These are phyloP conservation scores for Cercophora samala DNA, from an alignment of 495 filamentous ascomycete species.

Conservation along the genomic window DNA sequence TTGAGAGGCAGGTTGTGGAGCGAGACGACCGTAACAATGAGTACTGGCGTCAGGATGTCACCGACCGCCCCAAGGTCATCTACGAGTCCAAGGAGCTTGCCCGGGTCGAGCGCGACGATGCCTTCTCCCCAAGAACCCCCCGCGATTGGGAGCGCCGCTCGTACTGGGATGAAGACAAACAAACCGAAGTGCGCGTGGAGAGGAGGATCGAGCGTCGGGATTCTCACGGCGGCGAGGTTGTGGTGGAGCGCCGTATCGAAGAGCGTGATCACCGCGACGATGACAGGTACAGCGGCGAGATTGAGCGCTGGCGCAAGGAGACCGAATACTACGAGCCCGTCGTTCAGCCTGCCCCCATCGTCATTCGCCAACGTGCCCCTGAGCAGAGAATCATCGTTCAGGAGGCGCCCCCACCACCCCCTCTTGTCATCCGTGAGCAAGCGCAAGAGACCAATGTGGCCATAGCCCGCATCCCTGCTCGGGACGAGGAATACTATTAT, in stretches of 20 bases:
- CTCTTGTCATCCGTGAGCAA: slow-evolving; percentile 63
- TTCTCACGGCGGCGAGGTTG: slow-evolving; percentile 38
- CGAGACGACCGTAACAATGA: slow-evolving; percentile 31
- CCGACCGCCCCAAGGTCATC: slow-evolving; percentile 33
- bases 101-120: slow-evolving; percentile 30
- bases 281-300: slow-evolving; percentile 39
- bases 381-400: slow-evolving; percentile 73
- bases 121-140: slow-evolving; percentile 25
- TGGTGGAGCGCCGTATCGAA: slow-evolving; percentile 47
- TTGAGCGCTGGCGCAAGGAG: slow-evolving; percentile 63
- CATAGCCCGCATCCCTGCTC: slow-evolving; percentile 52
- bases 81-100: slow-evolving; percentile 42
- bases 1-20: slow-evolving; percentile 32
- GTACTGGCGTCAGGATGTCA: slow-evolving; percentile 22
- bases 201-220: slow-evolving; percentile 44
- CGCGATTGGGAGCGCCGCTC: slow-evolving; percentile 43
- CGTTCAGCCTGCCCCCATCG: slow-evolving; percentile 50
- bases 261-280: slow-evolving; percentile 40
- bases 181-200: slow-evolving; percentile 43
- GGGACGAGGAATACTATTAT: slow-evolving; percentile 49
- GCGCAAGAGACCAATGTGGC: slow-evolving; percentile 45
- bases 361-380: slow-evolving; percentile 59
- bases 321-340: slow-evolving; percentile 63
- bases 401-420: slow-evolving; percentile 62
- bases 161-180: slow-evolving; percentile 41